Percentiles rank a stretch among this genome's conserved stretches.
These are phyloP conservation scores for Ustilago xerochloae DNA, from an alignment of 1,284 basidiomycete genomes.

Conservation along the genomic window DNA sequence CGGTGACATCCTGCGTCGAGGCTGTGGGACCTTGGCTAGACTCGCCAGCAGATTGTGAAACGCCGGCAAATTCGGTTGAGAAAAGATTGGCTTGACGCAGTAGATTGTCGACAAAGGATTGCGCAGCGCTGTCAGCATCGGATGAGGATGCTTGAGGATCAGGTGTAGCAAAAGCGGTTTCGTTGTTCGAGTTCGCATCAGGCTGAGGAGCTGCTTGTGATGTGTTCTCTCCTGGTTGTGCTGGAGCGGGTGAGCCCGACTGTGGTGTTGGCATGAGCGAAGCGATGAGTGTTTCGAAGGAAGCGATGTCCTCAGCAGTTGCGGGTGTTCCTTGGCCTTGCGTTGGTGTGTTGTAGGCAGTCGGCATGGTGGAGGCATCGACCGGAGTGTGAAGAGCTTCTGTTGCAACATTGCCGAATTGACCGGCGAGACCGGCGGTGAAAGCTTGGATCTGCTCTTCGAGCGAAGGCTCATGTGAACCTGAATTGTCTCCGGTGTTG, in stretches of 20 bases:
- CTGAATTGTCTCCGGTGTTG: constrained; percentile 2
- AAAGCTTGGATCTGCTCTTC: constrained; percentile 47
- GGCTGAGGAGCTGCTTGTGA: not conserved
- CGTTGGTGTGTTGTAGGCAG: constrained; percentile 31
- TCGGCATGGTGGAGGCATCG: constrained; percentile 20
- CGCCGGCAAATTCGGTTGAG: not conserved
- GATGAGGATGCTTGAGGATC: constrained; percentile 15
- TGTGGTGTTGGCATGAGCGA: constrained; percentile 47
- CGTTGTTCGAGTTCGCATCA: not conserved
- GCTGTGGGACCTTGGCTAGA: not conserved
- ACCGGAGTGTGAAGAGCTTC: constrained; percentile 22
- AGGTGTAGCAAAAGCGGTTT: constrained; percentile 5
- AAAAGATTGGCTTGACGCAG: constrained; percentile 43
- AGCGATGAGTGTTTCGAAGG: constrained; percentile 43
- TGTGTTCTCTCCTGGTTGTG: not conserved
- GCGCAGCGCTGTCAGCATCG: constrained; percentile 28
- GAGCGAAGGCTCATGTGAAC: constrained; percentile 13
- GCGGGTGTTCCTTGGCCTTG: constrained; percentile 43
- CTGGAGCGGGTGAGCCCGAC: constrained; percentile 21
- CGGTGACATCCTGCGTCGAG: not conserved
- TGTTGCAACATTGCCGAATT: constrained; percentile 7
- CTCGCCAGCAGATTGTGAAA: not conserved
- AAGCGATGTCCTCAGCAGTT: constrained; percentile 37
- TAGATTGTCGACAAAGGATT: constrained; percentile 42
- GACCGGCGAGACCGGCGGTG: constrained; percentile 33